Evolutionary conservation across 768 basidiomycete genomes (phyloP).

Genomic region (Termitomyces sp.): DNA sequence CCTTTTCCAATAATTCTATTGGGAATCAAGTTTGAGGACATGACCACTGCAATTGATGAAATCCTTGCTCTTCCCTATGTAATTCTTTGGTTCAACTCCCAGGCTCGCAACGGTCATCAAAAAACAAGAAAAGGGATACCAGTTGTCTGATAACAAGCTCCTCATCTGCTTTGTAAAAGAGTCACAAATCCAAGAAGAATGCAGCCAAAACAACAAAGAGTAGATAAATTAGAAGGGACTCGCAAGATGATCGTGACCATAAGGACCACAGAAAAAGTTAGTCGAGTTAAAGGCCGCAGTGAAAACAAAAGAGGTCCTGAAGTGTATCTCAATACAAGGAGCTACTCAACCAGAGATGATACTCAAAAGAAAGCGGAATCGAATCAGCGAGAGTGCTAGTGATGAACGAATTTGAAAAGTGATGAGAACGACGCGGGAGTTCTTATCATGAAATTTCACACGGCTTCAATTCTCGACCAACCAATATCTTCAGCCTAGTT

Average conservation of each 20-base stretch:
- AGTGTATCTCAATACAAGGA: neutral
- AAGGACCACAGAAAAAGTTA: neutral
- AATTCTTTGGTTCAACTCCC: constrained; percentile 26
- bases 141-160: too few relatives aligned
- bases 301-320: neutral
- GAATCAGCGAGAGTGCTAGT: too few relatives aligned
- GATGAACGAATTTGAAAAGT: too few relatives aligned
- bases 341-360: neutral
- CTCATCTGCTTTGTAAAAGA: too few relatives aligned
- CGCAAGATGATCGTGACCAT: neutral
- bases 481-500: neutral
- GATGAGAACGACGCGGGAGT: too few relatives aligned
- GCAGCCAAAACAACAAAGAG: too few relatives aligned
- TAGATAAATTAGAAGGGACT: too few relatives aligned
- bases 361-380: too few relatives aligned
- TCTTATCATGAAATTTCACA: neutral
- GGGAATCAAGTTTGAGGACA: constrained; percentile 23
- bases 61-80: constrained; percentile 24
- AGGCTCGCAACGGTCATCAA: constrained; percentile 15
- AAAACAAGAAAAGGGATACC: too few relatives aligned
- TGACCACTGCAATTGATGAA: constrained; percentile 22
- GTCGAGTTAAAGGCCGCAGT: too few relatives aligned
- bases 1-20: constrained; percentile 25
- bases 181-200: too few relatives aligned
- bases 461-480: neutral